A percentile compares a stretch with the other conserved stretches of the same genome.
These are phyloP conservation scores for Monosporozyma siamensis DNA, from an alignment of 805 yeast species.

Conservation along the genomic window DNA sequence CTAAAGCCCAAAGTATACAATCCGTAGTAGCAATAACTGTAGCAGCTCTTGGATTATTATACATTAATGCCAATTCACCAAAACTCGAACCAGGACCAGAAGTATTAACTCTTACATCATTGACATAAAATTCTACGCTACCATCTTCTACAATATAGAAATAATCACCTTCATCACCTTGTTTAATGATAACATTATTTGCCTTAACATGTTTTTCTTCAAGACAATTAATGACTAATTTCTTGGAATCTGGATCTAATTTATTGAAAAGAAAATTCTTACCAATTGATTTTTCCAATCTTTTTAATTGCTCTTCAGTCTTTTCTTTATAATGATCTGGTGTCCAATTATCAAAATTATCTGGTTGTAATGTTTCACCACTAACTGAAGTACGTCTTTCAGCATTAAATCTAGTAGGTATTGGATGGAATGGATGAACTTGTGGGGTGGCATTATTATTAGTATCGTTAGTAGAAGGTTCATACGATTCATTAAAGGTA, in stretches of 20 bases:
- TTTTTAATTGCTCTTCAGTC: slow-evolving; percentile 50
- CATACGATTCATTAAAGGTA: background rate
- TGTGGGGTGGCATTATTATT: background rate
- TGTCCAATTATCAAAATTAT: slow-evolving; percentile 66
- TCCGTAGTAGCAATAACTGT: slow-evolving; percentile 71
- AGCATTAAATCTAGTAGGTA: slow-evolving; percentile 48
- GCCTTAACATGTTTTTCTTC: slow-evolving; percentile 55
- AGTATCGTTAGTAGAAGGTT: background rate
- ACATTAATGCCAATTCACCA: slow-evolving; percentile 96
- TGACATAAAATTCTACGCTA: slow-evolving; percentile 67
- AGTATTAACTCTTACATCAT: slow-evolving; percentile 54
- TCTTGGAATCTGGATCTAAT: slow-evolving; percentile 67
- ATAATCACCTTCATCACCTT: slow-evolving; percentile 23
- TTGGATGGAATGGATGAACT: background rate
- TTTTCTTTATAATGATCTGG: slow-evolving; percentile 51
- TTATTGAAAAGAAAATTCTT: slow-evolving; percentile 79
- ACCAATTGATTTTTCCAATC: slow-evolving; percentile 62
- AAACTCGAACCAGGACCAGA: slow-evolving; percentile 82
- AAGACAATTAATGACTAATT: slow-evolving; percentile 74
- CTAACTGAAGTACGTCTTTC: slow-evolving; percentile 83
- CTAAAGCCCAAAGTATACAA: slow-evolving; percentile 82
- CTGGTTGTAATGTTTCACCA: slow-evolving; percentile 80
- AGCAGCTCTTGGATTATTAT: slow-evolving; percentile 96
- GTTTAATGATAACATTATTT: slow-evolving; percentile 39
- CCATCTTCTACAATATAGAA: slow-evolving; percentile 36